Evolutionary conservation across 176 grass and related monocot species (phyloP).

Genomic region (Aegilops longissima): DNA sequence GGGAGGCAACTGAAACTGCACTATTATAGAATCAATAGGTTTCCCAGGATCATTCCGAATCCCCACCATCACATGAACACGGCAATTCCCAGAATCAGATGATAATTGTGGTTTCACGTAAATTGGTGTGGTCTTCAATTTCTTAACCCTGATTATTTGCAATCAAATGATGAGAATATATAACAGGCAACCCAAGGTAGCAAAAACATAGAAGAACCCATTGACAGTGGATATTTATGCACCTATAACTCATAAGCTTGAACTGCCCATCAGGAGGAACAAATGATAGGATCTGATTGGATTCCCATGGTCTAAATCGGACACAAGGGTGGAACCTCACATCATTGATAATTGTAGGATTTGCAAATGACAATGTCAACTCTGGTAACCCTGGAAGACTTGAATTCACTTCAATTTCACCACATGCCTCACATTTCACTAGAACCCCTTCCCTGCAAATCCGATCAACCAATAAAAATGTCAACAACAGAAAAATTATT

Average conservation of each 20-base stretch:
- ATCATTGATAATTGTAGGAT: constrained; percentile 74
- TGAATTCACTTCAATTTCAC: constrained; percentile 88
- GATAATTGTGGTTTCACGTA: constrained; percentile 92
- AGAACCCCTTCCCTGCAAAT: constrained; percentile 61
- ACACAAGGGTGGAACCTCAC: constrained; percentile 89
- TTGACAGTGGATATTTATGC: neutral
- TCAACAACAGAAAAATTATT: neutral
- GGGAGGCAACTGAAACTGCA: constrained; percentile 77
- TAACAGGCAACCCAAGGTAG: neutral
- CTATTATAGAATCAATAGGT: constrained; percentile 85
- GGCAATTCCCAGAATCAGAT: constrained; percentile 85
- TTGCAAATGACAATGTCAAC: constrained; percentile 85
- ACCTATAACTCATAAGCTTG: constrained; percentile 97
- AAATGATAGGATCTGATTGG: constrained; percentile 71
- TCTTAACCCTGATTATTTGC: constrained; percentile 62
- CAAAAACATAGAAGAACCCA: neutral
- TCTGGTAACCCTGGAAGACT: constrained; percentile 88
- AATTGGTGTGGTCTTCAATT: constrained; percentile 76
- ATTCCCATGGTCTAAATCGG: constrained; percentile 87
- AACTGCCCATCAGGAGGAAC: constrained; percentile 89
- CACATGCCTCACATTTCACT: constrained; percentile 81
- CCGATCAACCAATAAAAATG: constrained; percentile 9
- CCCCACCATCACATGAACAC: constrained; percentile 79
- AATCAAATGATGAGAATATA: constrained; percentile 19
- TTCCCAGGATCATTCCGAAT: constrained; percentile 92